Conservation (phyloP, 495 filamentous ascomycete species). For the Cercophora scortea region DNA sequence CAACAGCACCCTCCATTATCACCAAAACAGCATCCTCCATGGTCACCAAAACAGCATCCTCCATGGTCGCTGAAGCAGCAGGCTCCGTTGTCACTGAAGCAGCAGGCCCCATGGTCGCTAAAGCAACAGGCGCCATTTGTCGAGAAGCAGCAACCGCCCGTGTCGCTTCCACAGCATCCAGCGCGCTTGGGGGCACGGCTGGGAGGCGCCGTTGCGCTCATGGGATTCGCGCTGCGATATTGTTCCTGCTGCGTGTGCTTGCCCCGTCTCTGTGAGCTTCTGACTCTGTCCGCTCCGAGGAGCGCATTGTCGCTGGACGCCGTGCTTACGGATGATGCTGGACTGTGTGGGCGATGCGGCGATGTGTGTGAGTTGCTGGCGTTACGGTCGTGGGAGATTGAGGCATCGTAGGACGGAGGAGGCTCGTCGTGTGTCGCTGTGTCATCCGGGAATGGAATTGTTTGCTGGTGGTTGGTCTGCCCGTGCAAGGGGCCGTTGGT, state of each 20-base stretch:
- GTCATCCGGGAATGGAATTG: no score
- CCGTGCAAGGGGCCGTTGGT: no score
- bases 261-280: no score
- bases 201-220: not conserved
- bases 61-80: conserved; percentile 7
- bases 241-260: not conserved
- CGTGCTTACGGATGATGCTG: no score
- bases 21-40: conserved; percentile 8
- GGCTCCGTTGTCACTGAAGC: conserved; percentile 6
- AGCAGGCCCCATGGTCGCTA: not conserved
- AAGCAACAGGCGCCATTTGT: not conserved
- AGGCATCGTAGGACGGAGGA: no score
- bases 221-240: not conserved
- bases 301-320: no score
- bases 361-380: no score
- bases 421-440: no score
- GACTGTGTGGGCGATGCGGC: no score
- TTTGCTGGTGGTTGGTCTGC: no score
- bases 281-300: no score
- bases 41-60: conserved; percentile 9
- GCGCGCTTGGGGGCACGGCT: not conserved
- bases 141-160: not conserved
- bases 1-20: conserved; percentile 15
- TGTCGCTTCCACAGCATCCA: not conserved
- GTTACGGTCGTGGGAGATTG: no score